Percentiles rank a stretch among this genome's conserved stretches.
Evolutionary conservation across 2,329 filamentous ascomycete species (phyloP).

Genomic region (Rutstroemia sp.): DNA sequence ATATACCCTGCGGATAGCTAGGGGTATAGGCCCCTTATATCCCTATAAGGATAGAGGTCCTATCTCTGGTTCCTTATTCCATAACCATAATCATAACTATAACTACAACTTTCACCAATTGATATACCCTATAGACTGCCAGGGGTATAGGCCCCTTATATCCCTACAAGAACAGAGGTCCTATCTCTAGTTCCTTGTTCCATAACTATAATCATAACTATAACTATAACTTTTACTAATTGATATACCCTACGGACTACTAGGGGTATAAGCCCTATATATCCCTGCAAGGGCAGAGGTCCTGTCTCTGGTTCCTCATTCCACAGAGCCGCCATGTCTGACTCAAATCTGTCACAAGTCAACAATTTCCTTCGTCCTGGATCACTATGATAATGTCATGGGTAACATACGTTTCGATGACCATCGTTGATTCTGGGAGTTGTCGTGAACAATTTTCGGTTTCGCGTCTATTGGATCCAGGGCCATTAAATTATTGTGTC

Average conservation of each 20-base stretch:
- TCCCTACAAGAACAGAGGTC: background rate
- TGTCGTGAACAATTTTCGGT: slow-evolving; percentile 25
- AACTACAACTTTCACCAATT: too few species aligned
- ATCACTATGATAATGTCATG: too few species aligned
- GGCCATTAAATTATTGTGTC: background rate
- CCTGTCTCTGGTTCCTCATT: background rate
- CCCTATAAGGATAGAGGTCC: too few species aligned
- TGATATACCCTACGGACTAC: background rate
- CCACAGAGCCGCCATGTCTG: background rate
- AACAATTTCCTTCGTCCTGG: background rate
- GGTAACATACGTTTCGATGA: background rate
- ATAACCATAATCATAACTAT: too few species aligned
- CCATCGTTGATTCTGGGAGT: slow-evolving; percentile 12
- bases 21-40: too few species aligned
- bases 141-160: background rate
- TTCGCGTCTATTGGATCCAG: slow-evolving; percentile 19
- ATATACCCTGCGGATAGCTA: too few species aligned
- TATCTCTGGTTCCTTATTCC: too few species aligned
- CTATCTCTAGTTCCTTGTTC: background rate
- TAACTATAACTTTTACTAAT: too few species aligned
- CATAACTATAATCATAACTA: background rate
- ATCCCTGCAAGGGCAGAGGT: background rate
- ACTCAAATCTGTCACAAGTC: background rate
- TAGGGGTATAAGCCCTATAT: background rate
- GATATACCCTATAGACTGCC: too few species aligned